A percentile compares a stretch with the other conserved stretches of the same genome.
phyloP scores from a whole-genome alignment of 192 early-diverging fungal genomes.

The Chytriomyces sp. region DNA sequence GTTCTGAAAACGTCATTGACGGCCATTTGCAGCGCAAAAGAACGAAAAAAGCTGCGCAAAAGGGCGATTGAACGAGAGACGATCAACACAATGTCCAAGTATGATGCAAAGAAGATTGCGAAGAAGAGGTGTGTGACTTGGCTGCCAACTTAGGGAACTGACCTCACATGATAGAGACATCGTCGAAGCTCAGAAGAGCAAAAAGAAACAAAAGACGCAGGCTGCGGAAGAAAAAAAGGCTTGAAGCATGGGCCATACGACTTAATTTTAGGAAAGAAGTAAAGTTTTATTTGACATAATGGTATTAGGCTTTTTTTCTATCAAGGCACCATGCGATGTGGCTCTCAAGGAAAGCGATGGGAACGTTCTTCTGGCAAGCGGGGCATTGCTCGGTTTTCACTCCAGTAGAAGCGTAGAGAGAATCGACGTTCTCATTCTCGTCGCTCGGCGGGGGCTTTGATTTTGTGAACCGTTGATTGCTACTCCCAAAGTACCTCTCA shows the following conservation, averaged over 20 bases:
- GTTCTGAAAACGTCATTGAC: background rate
- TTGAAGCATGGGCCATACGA: background rate
- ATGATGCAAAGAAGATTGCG: slow-evolving; percentile 70
- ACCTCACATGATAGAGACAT: slow-evolving; percentile 35
- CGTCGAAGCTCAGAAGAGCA: slow-evolving; percentile 30
- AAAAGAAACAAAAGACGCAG: background rate
- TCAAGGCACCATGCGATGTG: too few relatives aligned
- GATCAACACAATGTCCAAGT: slow-evolving; percentile 78
- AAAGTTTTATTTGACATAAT: background rate
- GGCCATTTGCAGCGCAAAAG: slow-evolving; percentile 33
- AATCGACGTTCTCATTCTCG: too few relatives aligned
- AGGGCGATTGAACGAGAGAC: slow-evolving; percentile 69
- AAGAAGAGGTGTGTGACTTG: slow-evolving; percentile 61
- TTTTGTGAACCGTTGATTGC: too few relatives aligned
- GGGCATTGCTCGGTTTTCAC: too few relatives aligned
- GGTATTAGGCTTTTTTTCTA: too few relatives aligned
- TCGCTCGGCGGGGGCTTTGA: too few relatives aligned
- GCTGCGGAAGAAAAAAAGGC: background rate
- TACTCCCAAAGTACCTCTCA: too few relatives aligned
- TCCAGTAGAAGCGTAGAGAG: too few relatives aligned
- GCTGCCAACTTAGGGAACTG: background rate
- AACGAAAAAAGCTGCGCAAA: slow-evolving; percentile 60
- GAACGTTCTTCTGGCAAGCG: too few relatives aligned
- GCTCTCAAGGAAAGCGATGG: too few relatives aligned
- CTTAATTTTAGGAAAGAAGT: background rate